Evolutionary conservation across 2,329 filamentous ascomycete genomes (phyloP), one percentile per base, ranked within the genome.

Genomic region (Ascochyta koolunga): DNA sequence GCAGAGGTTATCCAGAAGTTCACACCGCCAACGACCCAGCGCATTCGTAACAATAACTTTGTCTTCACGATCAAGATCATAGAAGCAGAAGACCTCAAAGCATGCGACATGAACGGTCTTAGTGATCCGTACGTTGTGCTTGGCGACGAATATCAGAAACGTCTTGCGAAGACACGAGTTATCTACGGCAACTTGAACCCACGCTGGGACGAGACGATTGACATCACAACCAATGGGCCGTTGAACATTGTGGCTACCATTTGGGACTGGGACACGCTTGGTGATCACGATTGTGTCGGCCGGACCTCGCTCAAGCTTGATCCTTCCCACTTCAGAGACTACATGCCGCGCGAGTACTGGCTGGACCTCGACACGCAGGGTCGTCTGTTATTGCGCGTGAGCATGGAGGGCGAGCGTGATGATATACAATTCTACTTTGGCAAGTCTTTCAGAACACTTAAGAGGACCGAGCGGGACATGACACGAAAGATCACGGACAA

Each of bases 41-140:
- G 82, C 68, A 81, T 84, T 51, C 86, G 86, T 65, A 89, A 86
- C 66, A 89, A 86, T 59, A 97, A 96, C 71, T 98, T 96, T 72
- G 93, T 97, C 50, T 99, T 99, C 76, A 98, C 95, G 0, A 93
- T 99, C 77, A 99, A 99, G 78, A 93, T 99, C 54, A 93, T 99
- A 22, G 95, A 99, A 76, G 95, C 91, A 8, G 95, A 99, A 76
- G 95, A 99, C 67, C 81, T 99, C 65, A 98, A 98, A 76, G 91
- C 95, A n/a, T 98, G 95, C 72, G 95, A 99, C 75, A 88, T 96
- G 64, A 96, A 90, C 66, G 95, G 95, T 31, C 86, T 89, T 61
- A 98, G 93, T 71, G 95, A 99, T 76, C 95, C 95, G 0, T 99
- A 99, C 69, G 92, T 99, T 25, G 93, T 99, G 15, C 86, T 99